Evolutionary conservation across 352 stramenopile species (phyloP), one percentile per base, ranked within the genome.

Genomic region (Phytophthora gonapodyides): DNA sequence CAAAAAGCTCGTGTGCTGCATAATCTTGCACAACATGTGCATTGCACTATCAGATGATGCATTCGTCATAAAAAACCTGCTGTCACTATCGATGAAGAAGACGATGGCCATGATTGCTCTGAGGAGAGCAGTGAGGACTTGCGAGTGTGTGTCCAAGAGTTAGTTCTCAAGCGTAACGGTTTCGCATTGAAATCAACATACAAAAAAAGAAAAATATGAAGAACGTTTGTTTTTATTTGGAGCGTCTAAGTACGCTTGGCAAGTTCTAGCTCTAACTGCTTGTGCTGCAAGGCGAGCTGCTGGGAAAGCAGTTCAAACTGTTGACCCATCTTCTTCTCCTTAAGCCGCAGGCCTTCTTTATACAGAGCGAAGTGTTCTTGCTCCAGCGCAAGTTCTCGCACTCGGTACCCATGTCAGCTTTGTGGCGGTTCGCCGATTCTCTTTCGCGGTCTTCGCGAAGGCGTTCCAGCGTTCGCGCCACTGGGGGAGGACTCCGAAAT

Each of bases 31-130:
- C 12, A 35, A 49, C 15, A 35, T 49, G 42, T 49, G 42, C n/a
- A n/a, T n/a, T n/a, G n/a, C n/a, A n/a, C n/a, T n/a, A n/a, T 35
- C 42, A 49, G 42, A 49, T 35, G 42, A 49, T 16, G 12, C 42
- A 16, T 49, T 35, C 19, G 42, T 2, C n/a, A n/a, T n/a, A n/a
- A n/a, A n/a, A n/a, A n/a, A n/a, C n/a, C n/a, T n/a, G n/a, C n/a
- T n/a, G n/a, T n/a, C n/a, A 49, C 2, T 49, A 15, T 35, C 17
- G 24, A 5, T 35, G 42, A 16, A 7, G 42, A 49, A 49, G 17
- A 33, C 24, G 12, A 35, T 34, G 12, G n/a, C 19, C 19, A 35
- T n/a, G 42, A 35, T 35, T 49, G 42, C 17, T 16, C 16, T 7
- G 42, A 34, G 17, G 42, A 17, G 2, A 35, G 5, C 11, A 49